These are phyloP conservation scores for Lagenidium sp. DNA, from an alignment of 352 stramenopile genomes.

Conservation along the genomic window DNA sequence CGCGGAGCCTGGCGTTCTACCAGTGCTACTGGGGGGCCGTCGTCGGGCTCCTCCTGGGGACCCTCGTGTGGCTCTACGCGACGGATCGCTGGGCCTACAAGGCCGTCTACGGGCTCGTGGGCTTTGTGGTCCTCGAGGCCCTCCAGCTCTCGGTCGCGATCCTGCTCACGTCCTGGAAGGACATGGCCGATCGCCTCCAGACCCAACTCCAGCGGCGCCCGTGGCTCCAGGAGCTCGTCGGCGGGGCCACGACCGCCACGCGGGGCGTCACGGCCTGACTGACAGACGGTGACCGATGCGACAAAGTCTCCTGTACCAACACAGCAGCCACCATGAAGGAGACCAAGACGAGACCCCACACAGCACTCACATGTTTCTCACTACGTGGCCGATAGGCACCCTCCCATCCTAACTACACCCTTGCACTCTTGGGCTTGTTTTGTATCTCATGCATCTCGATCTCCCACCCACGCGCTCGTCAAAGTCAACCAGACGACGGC, in stretches of 20 bases:
- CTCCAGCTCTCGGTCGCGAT: conserved; percentile 45
- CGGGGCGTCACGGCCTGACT: conserved; percentile 3
- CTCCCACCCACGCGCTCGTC: no score
- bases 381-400: no score
- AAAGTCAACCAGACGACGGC: no score
- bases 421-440: no score
- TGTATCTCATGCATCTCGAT: no score
- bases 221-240: conserved; percentile 13
- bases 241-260: conserved; percentile 7
- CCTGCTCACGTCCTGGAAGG: conserved; percentile 47
- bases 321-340: no score
- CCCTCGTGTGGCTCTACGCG: conserved; percentile 47
- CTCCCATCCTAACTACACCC: no score
- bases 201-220: conserved; percentile 12
- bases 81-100: conserved; percentile 39
- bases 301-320: no score
- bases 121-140: conserved; percentile 41
- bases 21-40: conserved; percentile 52
- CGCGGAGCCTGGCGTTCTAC: conserved; percentile 47
- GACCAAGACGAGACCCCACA: no score
- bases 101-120: conserved; percentile 36
- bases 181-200: conserved; percentile 20
- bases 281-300: no score
- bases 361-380: no score
- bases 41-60: conserved; percentile 23